Evolutionary conservation across 2,329 filamentous ascomycete genomes (phyloP).

Genomic region (Alternaria ventricosa): DNA sequence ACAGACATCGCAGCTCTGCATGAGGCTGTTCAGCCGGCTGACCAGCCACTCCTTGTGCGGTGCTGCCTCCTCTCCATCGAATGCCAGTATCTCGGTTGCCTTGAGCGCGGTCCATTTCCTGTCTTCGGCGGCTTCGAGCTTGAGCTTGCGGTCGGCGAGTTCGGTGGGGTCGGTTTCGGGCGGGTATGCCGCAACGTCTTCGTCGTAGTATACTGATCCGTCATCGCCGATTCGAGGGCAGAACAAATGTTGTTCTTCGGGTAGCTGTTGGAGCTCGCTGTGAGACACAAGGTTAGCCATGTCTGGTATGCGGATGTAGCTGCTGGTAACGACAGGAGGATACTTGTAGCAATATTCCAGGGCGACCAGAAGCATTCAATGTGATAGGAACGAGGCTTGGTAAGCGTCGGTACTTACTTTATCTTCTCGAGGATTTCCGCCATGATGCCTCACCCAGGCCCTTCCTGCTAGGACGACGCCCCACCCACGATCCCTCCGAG

Average conservation of each 20-base stretch:
- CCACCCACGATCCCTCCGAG: slow-evolving; percentile 6
- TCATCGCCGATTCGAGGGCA: slow-evolving; percentile 53
- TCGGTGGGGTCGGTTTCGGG: slow-evolving; percentile 37
- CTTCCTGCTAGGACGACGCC: slow-evolving; percentile 7
- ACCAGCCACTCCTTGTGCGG: slow-evolving; percentile 52
- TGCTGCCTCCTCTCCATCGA: slow-evolving; percentile 55
- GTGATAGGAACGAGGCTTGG: background rate
- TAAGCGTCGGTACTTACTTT: slow-evolving; percentile 32
- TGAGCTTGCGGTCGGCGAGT: slow-evolving; percentile 37
- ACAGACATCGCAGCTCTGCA: slow-evolving; percentile 58
- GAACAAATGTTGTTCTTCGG: slow-evolving; percentile 55
- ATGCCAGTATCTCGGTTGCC: slow-evolving; percentile 56
- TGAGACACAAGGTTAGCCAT: slow-evolving; percentile 28
- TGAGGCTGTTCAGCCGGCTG: slow-evolving; percentile 49
- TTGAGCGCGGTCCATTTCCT: slow-evolving; percentile 52
- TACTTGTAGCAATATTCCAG: background rate
- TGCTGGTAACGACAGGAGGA: background rate
- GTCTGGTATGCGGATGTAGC: background rate
- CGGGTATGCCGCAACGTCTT: slow-evolving; percentile 48
- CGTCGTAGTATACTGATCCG: slow-evolving; percentile 51
- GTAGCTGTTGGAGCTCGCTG: slow-evolving; percentile 48
- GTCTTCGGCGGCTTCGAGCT: slow-evolving; percentile 48
- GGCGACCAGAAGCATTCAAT: background rate
- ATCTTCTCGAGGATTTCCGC: slow-evolving; percentile 45
- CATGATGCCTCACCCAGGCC: slow-evolving; percentile 28